Conservation (phyloP, 176 grass and related monocot genomes). For the Coix lacrymajobi region DNA sequence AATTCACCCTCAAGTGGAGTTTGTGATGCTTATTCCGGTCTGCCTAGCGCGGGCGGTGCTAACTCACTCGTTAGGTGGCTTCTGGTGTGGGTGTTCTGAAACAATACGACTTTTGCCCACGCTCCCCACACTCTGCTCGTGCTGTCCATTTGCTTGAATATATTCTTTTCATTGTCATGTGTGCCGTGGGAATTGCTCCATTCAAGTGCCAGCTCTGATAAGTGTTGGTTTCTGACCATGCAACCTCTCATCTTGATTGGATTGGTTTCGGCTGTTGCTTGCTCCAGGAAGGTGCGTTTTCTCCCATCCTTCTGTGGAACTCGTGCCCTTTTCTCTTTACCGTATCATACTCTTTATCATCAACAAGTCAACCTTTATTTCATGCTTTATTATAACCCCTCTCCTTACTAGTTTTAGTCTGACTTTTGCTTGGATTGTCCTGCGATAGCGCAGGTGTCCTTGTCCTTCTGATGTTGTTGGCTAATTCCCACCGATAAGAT, state of each 20-base stretch:
- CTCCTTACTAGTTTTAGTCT: conserved; percentile 5
- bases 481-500: conserved; percentile 11
- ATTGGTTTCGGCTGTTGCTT: conserved; percentile 25
- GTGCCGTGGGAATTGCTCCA: conserved; percentile 15
- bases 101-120: neutral
- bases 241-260: conserved; percentile 1
- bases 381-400: neutral
- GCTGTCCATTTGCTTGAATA: conserved; percentile 26
- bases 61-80: conserved; percentile 24
- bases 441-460: neutral
- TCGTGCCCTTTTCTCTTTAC: neutral
- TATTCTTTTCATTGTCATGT: conserved; percentile 27
- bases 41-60: neutral
- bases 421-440: conserved; percentile 12
- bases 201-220: neutral
- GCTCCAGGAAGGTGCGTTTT: conserved; percentile 23
- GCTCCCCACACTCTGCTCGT: neutral
- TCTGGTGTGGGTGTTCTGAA: conserved; percentile 30
- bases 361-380: conserved; percentile 17
- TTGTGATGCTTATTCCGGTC: conserved; percentile 17
- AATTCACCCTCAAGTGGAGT: neutral
- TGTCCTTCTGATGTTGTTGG: conserved; percentile 17
- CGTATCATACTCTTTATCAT: neutral
- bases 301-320: conserved; percentile 3
- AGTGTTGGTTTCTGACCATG: conserved; percentile 18